Percentiles rank a stretch among this genome's conserved stretches.
These are phyloP conservation scores for Hyphopichia burtonii DNA, from an alignment of 1,139 yeast genomes.

Conservation along the genomic window DNA sequence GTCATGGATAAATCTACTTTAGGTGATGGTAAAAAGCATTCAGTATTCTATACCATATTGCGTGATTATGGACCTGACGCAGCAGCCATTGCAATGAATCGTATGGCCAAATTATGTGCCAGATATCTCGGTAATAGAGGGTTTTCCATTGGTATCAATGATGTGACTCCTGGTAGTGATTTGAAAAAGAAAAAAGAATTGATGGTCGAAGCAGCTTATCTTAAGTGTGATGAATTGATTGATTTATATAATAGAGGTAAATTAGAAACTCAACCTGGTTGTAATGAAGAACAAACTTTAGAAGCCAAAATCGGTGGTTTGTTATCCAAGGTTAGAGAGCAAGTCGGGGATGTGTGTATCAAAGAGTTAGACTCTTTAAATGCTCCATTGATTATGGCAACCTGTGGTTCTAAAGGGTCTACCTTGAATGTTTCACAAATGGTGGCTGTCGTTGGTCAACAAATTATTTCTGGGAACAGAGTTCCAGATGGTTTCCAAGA, in stretches of 20 bases:
- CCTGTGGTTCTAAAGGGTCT: slow-evolving; percentile 99
- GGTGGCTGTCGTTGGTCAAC: slow-evolving; percentile 99
- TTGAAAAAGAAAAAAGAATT: slow-evolving; percentile 78
- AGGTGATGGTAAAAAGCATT: slow-evolving; percentile 98
- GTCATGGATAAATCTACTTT: slow-evolving; percentile 95
- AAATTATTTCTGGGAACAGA: slow-evolving; percentile 97
- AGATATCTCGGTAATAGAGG: slow-evolving; percentile 93
- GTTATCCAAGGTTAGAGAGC: slow-evolving; percentile 95
- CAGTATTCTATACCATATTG: slow-evolving; percentile 90
- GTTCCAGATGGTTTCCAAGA: slow-evolving; percentile 99
- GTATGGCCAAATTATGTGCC: slow-evolving; percentile 98
- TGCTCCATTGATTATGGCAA: slow-evolving; percentile 98
- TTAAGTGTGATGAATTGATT: slow-evolving; percentile 90
- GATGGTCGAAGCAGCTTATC: slow-evolving; percentile 88
- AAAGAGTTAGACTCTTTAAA: slow-evolving; percentile 84
- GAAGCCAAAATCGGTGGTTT: slow-evolving; percentile 98
- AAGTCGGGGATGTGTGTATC: slow-evolving; percentile 97
- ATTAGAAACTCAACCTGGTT: slow-evolving; percentile 97
- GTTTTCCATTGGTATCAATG: slow-evolving; percentile 94
- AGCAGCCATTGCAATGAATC: slow-evolving; percentile 94
- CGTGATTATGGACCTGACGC: slow-evolving; percentile 95
- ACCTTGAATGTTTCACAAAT: slow-evolving; percentile 97
- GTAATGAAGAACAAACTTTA: slow-evolving; percentile 96
- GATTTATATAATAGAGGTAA: slow-evolving; percentile 77
- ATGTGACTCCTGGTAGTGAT: slow-evolving; percentile 89